Evolutionary conservation across 1,284 basidiomycete species (phyloP).

Genomic region (Cystobasidium sp.): DNA sequence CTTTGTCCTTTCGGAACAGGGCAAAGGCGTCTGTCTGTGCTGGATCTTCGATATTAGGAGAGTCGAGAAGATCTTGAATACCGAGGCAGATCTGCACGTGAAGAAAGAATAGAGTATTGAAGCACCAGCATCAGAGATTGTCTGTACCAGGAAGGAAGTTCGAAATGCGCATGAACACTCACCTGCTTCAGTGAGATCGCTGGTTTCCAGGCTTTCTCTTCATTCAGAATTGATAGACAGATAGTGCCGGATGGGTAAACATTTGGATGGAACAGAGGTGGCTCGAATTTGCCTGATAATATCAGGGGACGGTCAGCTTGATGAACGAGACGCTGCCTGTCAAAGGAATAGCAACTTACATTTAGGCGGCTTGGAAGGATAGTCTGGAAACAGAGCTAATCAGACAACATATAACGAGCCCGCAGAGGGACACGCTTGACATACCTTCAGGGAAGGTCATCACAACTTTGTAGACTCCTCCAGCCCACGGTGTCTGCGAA

Average conservation of each 20-base stretch:
- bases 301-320: background rate
- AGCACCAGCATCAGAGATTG: too few relatives aligned
- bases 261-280: slow-evolving; percentile 96
- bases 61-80: slow-evolving; percentile 52
- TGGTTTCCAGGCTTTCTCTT: slow-evolving; percentile 99
- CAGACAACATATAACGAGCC: background rate
- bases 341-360: slow-evolving; percentile 63
- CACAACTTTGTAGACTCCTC: slow-evolving; percentile 86
- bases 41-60: slow-evolving; percentile 53
- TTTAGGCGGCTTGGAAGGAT: slow-evolving; percentile 93
- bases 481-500: slow-evolving; percentile 90
- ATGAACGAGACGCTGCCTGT: background rate
- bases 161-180: slow-evolving; percentile 49
- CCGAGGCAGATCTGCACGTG: slow-evolving; percentile 81
- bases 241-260: slow-evolving; percentile 99
- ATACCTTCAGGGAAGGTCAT: slow-evolving; percentile 95
- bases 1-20: slow-evolving; percentile 47
- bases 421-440: slow-evolving; percentile 48
- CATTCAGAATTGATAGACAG: slow-evolving; percentile 84
- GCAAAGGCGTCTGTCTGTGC: slow-evolving; percentile 53
- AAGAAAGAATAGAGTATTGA: too few relatives aligned
- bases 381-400: slow-evolving; percentile 64
- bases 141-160: background rate
- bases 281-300: slow-evolving; percentile 86
- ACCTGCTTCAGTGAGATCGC: slow-evolving; percentile 99